Evolutionary conservation across 176 grass and related monocot species (phyloP).

Genomic region (Oropetium thomaeum): DNA sequence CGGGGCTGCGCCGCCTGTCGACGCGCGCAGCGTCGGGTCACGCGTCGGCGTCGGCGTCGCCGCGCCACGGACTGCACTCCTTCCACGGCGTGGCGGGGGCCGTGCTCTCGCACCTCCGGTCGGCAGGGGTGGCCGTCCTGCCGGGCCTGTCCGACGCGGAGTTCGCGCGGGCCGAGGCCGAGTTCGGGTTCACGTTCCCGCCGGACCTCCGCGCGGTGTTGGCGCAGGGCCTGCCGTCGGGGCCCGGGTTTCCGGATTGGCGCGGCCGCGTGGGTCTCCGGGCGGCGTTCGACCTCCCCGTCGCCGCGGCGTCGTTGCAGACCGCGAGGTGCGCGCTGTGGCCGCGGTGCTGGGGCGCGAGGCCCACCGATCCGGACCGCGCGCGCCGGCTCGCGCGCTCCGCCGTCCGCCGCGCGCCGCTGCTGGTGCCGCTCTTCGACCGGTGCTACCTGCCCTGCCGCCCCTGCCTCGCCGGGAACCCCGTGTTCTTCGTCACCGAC

Average conservation of each 20-base stretch:
- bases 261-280: constrained; percentile 31
- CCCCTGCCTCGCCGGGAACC: constrained; percentile 81
- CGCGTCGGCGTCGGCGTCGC: constrained; percentile 44
- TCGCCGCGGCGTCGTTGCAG: constrained; percentile 57
- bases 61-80: constrained; percentile 63
- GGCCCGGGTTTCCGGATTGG: constrained; percentile 81
- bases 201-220: constrained; percentile 93
- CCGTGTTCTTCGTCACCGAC: constrained; percentile 90
- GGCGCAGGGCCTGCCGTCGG: constrained; percentile 55
- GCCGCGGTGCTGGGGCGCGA: constrained; percentile 66
- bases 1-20: constrained; percentile 75
- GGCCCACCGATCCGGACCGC: constrained; percentile 62
- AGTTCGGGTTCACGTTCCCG: constrained; percentile 77
- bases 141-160: constrained; percentile 67
- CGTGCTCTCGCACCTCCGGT: constrained; percentile 60
- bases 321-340: constrained; percentile 61
- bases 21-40: constrained; percentile 61
- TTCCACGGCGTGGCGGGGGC: constrained; percentile 50
- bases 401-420: constrained; percentile 63
- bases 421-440: constrained; percentile 78
- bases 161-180: constrained; percentile 68
- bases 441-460: constrained; percentile 85
- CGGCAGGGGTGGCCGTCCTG: constrained; percentile 42
- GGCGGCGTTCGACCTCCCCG: constrained; percentile 57
- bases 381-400: constrained; percentile 58